phyloP scores from a whole-genome alignment of 2,329 filamentous ascomycete species.

The Fusarium haematococcum region DNA sequence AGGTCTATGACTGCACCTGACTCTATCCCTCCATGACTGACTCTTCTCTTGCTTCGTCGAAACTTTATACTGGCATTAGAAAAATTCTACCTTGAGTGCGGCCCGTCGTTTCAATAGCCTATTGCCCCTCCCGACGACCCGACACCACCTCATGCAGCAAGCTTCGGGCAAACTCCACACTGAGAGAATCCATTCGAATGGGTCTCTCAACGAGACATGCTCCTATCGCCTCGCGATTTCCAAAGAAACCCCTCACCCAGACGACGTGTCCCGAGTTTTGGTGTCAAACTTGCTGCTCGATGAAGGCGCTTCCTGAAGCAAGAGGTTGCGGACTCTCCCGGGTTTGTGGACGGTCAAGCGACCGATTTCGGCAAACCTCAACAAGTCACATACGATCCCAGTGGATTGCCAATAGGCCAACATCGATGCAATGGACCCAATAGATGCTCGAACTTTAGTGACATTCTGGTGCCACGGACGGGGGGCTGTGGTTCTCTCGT shows the following conservation, averaged over 20 bases:
- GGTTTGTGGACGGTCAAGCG: slow-evolving; percentile 8
- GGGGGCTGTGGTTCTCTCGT: slow-evolving; percentile 27
- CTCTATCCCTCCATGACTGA: neutral
- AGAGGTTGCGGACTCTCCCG: neutral
- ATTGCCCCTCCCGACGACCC: slow-evolving; percentile 9
- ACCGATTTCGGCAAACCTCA: slow-evolving; percentile 4
- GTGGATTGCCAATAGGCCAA: neutral
- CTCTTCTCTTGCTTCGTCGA: neutral
- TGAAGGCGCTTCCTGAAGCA: neutral
- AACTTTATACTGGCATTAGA: neutral
- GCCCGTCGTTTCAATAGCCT: slow-evolving; percentile 33
- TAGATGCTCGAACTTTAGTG: slow-evolving; percentile 10
- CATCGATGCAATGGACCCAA: slow-evolving; percentile 15
- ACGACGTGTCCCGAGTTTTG: neutral
- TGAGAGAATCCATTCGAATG: neutral
- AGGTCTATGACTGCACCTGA: neutral
- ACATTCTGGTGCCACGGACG: slow-evolving; percentile 27
- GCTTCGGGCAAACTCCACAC: neutral
- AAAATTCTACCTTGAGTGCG: neutral
- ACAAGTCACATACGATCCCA: neutral
- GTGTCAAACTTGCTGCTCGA: neutral
- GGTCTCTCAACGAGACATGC: neutral
- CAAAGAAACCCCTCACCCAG: neutral
- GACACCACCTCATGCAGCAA: neutral
- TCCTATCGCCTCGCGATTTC: neutral